A percentile compares a stretch with the other conserved stretches of the same genome.
Evolutionary conservation across 257 asterid species (phyloP).

Genomic region (Solanum lycopersicoides): DNA sequence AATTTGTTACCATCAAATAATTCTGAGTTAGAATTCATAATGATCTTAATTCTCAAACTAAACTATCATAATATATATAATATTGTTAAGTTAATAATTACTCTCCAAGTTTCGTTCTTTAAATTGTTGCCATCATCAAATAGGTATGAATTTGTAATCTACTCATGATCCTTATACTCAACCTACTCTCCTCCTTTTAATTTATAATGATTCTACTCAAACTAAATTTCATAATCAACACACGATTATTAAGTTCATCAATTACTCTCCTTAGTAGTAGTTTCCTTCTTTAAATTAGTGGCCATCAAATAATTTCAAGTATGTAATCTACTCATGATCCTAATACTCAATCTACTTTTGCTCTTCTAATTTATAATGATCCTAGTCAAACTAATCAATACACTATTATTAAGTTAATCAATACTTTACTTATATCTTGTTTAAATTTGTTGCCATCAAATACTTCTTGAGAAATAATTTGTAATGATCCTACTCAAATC

Average conservation of each 20-base stretch:
- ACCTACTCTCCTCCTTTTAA: not conserved
- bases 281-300: not conserved
- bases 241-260: not conserved
- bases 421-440: not conserved
- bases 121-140: not conserved
- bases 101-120: not conserved
- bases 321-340: not conserved
- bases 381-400: not conserved
- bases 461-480: not conserved
- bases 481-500: not conserved
- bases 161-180: not conserved
- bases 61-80: not conserved
- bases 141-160: not conserved
- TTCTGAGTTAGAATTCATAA: not conserved
- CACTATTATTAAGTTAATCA: not conserved
- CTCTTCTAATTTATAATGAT: not conserved
- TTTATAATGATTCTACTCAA: not conserved
- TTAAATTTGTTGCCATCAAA: not conserved
- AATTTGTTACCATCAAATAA: not conserved
- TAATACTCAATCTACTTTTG: not conserved
- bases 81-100: not conserved
- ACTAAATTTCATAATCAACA: not conserved
- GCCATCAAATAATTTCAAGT: not conserved
- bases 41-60: not conserved
- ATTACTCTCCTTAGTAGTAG: not conserved